Evolutionary conservation across 1,139 yeast genomes (phyloP).

Genomic region (Debaryomyces sp.): DNA sequence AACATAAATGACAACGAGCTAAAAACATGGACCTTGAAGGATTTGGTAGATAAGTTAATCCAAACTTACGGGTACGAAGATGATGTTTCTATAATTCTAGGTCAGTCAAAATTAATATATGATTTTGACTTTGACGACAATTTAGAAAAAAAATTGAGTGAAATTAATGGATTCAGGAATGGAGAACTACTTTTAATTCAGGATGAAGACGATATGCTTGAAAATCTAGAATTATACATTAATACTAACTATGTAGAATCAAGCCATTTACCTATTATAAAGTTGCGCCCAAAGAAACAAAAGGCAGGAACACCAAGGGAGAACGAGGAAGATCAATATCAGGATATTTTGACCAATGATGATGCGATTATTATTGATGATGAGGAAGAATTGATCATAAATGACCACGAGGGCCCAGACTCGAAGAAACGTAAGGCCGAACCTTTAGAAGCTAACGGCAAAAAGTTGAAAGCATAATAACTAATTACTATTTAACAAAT

Average conservation of each 20-base stretch:
- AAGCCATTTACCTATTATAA: slow-evolving; percentile 26
- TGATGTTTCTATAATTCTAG: slow-evolving; percentile 66
- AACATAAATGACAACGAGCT: slow-evolving; percentile 19
- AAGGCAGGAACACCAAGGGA: slow-evolving; percentile 12
- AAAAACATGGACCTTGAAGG: slow-evolving; percentile 27
- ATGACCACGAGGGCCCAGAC: slow-evolving; percentile 18
- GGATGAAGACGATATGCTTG: slow-evolving; percentile 75
- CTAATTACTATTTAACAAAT: not conserved
- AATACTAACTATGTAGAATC: slow-evolving; percentile 22
- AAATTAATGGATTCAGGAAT: slow-evolving; percentile 53
- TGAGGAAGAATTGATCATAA: slow-evolving; percentile 10
- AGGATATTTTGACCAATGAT: slow-evolving; percentile 10
- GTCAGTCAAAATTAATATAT: slow-evolving; percentile 64
- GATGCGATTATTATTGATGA: slow-evolving; percentile 12
- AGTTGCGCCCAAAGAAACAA: slow-evolving; percentile 23
- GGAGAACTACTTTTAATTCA: slow-evolving; percentile 70
- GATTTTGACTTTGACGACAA: slow-evolving; percentile 92
- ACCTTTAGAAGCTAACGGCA: not conserved
- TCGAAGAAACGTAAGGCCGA: slow-evolving; percentile 23
- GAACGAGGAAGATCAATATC: slow-evolving; percentile 17
- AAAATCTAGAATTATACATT: slow-evolving; percentile 70
- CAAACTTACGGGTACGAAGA: slow-evolving; percentile 59
- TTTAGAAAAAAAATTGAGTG: slow-evolving; percentile 46
- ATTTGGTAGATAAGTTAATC: slow-evolving; percentile 50
- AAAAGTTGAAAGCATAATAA: not conserved